A percentile compares a stretch with the other conserved stretches of the same genome.
Conservation (phyloP, 768 basidiomycete species). For the Boletus sp. region DNA sequence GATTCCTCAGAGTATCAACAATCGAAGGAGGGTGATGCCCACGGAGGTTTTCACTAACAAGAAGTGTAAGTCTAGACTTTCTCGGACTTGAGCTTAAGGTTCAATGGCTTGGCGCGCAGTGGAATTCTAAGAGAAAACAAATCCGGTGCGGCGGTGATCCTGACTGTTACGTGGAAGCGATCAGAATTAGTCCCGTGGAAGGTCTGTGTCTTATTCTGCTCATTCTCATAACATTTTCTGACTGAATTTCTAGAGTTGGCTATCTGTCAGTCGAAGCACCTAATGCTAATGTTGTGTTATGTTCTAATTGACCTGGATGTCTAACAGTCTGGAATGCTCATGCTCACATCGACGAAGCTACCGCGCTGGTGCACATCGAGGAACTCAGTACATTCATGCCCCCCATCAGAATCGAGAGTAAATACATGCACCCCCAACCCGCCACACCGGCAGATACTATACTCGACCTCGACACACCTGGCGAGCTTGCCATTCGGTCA, state of each 20-base stretch:
- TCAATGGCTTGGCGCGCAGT: conserved; percentile 41
- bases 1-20: conserved; percentile 59
- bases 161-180: conserved; percentile 47
- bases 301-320: conserved; percentile 3
- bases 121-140: conserved; percentile 72
- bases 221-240: not conserved
- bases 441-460: not conserved
- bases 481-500: conserved; percentile 67
- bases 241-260: conserved; percentile 51
- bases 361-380: conserved; percentile 60
- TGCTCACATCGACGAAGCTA: conserved; percentile 50
- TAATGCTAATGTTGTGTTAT: not conserved
- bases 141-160: conserved; percentile 51
- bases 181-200: conserved; percentile 70
- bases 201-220: conserved; percentile 38
- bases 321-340: conserved; percentile 76
- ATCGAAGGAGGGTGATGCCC: conserved; percentile 66
- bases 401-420: conserved; percentile 33
- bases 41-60: conserved; percentile 78
- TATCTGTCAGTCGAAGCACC: conserved; percentile 51
- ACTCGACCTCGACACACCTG: conserved; percentile 60
- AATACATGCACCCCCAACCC: conserved; percentile 18
- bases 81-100: not conserved
- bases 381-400: conserved; percentile 53
- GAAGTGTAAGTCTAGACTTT: conserved; percentile 49